Evolutionary conservation across 306 rosid species (phyloP).

Genomic region (Malus asiatica): DNA sequence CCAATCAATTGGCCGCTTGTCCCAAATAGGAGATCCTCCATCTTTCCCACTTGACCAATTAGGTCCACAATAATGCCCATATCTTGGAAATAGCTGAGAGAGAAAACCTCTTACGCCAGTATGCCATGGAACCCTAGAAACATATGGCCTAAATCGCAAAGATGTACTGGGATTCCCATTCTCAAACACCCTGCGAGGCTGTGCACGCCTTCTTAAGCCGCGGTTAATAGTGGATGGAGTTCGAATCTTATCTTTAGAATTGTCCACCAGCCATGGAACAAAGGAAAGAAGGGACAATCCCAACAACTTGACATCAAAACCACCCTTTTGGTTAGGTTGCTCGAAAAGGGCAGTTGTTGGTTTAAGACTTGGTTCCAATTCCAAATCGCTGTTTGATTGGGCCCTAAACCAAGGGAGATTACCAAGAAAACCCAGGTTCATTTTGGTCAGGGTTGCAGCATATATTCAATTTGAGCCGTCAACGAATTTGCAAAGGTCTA

Average conservation of each 20-base stretch:
- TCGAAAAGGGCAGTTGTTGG: slow-evolving; percentile 17
- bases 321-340: slow-evolving; percentile 22
- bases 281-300: slow-evolving; percentile 40
- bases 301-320: slow-evolving; percentile 32
- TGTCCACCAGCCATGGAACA: slow-evolving; percentile 40
- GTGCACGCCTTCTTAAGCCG: slow-evolving; percentile 50
- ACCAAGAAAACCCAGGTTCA: slow-evolving; percentile 51
- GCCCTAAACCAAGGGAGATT: slow-evolving; percentile 39
- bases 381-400: slow-evolving; percentile 32
- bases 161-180: slow-evolving; percentile 12
- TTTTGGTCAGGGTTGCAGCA: slow-evolving; percentile 25
- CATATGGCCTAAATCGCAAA: slow-evolving; percentile 77
- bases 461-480: slow-evolving; percentile 16
- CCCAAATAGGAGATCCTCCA: slow-evolving; percentile 72
- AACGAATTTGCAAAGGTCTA: slow-evolving; percentile 3
- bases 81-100: slow-evolving; percentile 81
- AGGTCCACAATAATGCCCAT: slow-evolving; percentile 97
- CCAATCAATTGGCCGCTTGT: slow-evolving; percentile 90
- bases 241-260: slow-evolving; percentile 22
- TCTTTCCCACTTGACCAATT: slow-evolving; percentile 96
- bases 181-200: slow-evolving; percentile 15
- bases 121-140: slow-evolving; percentile 93
- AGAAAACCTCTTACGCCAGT: slow-evolving; percentile 76
- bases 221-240: slow-evolving; percentile 61
- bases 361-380: slow-evolving; percentile 13